A percentile compares a stretch with the other conserved stretches of the same genome.
phyloP scores from a whole-genome alignment of 768 basidiomycete species.

The Amanita subjunquillea region DNA sequence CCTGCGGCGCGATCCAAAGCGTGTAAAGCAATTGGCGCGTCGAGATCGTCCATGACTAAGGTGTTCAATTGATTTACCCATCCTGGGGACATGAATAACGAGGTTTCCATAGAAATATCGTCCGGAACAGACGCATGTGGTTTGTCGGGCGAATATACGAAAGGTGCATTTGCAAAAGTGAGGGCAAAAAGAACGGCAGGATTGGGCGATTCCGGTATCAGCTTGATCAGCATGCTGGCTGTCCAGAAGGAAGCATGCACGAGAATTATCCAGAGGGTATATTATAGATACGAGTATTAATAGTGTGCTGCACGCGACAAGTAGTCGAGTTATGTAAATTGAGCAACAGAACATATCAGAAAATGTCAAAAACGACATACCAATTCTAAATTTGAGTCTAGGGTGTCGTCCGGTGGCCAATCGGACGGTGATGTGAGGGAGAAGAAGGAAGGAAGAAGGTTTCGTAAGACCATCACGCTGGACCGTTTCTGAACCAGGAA shows the following conservation, averaged over 20 bases:
- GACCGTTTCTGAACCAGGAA: slow-evolving; percentile 3
- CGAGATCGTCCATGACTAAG: slow-evolving; percentile 40
- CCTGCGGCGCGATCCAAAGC: slow-evolving; percentile 53
- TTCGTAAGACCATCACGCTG: not conserved
- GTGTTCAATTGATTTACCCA: slow-evolving; percentile 48
- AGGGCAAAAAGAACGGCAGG: slow-evolving; percentile 53
- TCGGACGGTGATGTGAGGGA: not conserved
- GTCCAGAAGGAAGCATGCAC: slow-evolving; percentile 3
- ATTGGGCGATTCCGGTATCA: slow-evolving; percentile 30
- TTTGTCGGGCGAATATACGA: slow-evolving; percentile 2
- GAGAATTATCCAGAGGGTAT: slow-evolving; percentile 4
- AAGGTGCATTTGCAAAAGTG: slow-evolving; percentile 41
- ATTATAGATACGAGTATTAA: not conserved
- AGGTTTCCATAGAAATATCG: slow-evolving; percentile 6
- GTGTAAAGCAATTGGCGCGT: slow-evolving; percentile 41
- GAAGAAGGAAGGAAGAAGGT: not conserved
- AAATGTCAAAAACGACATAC: not conserved
- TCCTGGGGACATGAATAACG: slow-evolving; percentile 34
- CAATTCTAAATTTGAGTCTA: not conserved
- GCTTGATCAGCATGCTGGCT: slow-evolving; percentile 44
- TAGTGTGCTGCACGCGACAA: not conserved
- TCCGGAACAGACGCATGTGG: slow-evolving; percentile 21
- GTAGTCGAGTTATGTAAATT: not conserved
- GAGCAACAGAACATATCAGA: not conserved
- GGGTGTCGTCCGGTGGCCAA: slow-evolving; percentile 1